Conservation (phyloP, 805 yeast genomes). For the Yarrowia sp. region DNA sequence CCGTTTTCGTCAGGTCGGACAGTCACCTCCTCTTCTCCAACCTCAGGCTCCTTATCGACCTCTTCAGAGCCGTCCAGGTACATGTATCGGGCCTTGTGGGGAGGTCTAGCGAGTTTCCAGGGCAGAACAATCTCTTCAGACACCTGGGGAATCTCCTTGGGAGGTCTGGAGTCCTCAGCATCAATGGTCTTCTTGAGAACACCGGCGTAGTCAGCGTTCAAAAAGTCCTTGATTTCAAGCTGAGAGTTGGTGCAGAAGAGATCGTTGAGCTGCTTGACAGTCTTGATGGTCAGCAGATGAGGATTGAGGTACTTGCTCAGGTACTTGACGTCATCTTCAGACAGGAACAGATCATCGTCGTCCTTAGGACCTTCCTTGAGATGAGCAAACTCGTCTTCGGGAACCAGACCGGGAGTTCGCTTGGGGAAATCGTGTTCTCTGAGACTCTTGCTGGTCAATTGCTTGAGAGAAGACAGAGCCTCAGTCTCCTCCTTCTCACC, state of each 20-base stretch:
- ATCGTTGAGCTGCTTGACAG: constrained; percentile 56
- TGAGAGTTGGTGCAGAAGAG: constrained; percentile 72
- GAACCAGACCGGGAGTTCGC: constrained; percentile 42
- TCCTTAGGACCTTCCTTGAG: constrained; percentile 29
- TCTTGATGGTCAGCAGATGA: constrained; percentile 54
- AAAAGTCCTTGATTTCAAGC: constrained; percentile 67
- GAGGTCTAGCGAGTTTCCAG: constrained; percentile 92
- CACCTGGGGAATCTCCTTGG: constrained; percentile 63
- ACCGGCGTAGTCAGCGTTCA: constrained; percentile 62
- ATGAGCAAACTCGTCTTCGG: constrained; percentile 31
- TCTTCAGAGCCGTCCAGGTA: constrained; percentile 69
- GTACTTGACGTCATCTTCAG: constrained; percentile 57
- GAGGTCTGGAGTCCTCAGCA: constrained; percentile 57
- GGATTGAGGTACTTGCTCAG: constrained; percentile 65
- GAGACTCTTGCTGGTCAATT: constrained; percentile 74
- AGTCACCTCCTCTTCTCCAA: constrained; percentile 44
- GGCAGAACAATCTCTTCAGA: constrained; percentile 67
- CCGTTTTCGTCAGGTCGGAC: constrained; percentile 30
- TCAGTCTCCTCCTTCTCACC: constrained; percentile 85
- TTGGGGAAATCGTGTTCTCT: constrained; percentile 86
- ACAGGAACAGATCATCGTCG: constrained; percentile 44
- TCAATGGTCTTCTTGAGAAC: constrained; percentile 56
- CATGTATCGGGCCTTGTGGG: constrained; percentile 87
- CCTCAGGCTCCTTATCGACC: constrained; percentile 40
- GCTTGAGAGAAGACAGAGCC: constrained; percentile 77